Conservation (phyloP, 257 asterid genomes). For the Rubia yunnanensis region DNA sequence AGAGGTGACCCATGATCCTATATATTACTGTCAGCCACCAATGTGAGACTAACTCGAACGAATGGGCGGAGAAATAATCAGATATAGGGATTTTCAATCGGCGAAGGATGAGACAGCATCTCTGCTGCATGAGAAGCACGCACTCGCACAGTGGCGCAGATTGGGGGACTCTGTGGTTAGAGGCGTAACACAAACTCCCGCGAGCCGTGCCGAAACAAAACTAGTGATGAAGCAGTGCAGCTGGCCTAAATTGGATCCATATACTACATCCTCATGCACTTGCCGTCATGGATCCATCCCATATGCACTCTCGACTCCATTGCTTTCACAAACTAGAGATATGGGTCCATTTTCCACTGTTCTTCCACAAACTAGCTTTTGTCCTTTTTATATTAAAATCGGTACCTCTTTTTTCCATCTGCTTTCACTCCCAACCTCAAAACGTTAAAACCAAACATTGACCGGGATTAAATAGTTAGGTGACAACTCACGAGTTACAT, state of each 20-base stretch:
- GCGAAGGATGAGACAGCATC: neutral
- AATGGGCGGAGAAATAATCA: too few species aligned
- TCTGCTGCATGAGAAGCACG: neutral
- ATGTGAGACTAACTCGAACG: too few species aligned
- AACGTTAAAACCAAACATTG: neutral
- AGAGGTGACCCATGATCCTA: too few species aligned
- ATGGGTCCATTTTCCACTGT: neutral
- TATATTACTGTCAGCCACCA: too few species aligned
- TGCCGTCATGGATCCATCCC: neutral
- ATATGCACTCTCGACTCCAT: neutral
- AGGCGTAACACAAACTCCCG: neutral
- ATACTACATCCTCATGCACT: neutral
- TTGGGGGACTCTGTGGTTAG: neutral
- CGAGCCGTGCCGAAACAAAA: conserved; percentile 1
- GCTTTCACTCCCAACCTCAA: neutral
- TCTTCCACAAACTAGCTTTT: neutral
- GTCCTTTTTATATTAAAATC: neutral
- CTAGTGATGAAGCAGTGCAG: neutral
- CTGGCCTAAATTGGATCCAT: conserved; percentile 1
- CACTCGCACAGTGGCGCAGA: neutral
- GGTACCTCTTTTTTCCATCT: neutral
- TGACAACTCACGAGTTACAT: neutral
- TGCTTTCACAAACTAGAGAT: too few species aligned
- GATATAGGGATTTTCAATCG: too few species aligned
- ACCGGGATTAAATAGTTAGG: neutral